These are phyloP conservation scores for Sugiyamaella smithiae DNA, from an alignment of 805 yeast species.

Conservation along the genomic window DNA sequence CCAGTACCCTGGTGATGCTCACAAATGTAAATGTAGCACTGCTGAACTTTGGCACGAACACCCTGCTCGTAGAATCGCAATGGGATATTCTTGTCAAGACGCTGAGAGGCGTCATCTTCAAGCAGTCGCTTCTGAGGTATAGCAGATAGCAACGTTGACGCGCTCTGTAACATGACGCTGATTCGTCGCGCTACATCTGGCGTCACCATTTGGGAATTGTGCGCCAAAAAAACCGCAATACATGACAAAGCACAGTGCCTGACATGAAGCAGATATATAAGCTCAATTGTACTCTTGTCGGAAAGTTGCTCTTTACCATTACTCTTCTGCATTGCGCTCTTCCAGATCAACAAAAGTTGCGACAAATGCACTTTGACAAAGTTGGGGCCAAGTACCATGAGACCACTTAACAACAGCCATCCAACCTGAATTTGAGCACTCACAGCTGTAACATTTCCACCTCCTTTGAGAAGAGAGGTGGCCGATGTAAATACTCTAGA, in stretches of 20 bases:
- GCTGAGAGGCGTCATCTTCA: constrained; percentile 27
- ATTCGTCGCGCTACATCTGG: constrained; percentile 45
- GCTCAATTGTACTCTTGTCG: constrained; percentile 35
- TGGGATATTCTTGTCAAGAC: constrained; percentile 23
- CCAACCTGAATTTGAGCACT: constrained; percentile 45
- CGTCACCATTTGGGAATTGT: constrained; percentile 39
- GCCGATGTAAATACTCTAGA: constrained; percentile 46
- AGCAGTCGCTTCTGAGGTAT: constrained; percentile 28
- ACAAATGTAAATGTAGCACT: constrained; percentile 41
- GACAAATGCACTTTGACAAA: constrained; percentile 54
- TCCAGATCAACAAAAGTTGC: constrained; percentile 64
- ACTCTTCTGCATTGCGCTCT: constrained; percentile 46
- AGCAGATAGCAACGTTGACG: constrained; percentile 31
- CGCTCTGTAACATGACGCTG: constrained; percentile 48
- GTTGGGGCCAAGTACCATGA: constrained; percentile 57
- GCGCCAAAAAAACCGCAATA: constrained; percentile 47
- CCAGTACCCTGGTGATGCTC: constrained; percentile 21
- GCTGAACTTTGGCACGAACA: constrained; percentile 45
- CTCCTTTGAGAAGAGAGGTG: constrained; percentile 41
- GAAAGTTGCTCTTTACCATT: constrained; percentile 45
- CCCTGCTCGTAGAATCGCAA: constrained; percentile 32
- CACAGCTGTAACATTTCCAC: constrained; percentile 30
- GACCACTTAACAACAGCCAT: constrained; percentile 64
- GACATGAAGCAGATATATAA: constrained; percentile 43
- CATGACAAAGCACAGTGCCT: constrained; percentile 60